Percentiles rank a stretch among this genome's conserved stretches.
Conservation (phyloP, 2,329 filamentous ascomycete genomes). For the Aplosporella prunicola region DNA sequence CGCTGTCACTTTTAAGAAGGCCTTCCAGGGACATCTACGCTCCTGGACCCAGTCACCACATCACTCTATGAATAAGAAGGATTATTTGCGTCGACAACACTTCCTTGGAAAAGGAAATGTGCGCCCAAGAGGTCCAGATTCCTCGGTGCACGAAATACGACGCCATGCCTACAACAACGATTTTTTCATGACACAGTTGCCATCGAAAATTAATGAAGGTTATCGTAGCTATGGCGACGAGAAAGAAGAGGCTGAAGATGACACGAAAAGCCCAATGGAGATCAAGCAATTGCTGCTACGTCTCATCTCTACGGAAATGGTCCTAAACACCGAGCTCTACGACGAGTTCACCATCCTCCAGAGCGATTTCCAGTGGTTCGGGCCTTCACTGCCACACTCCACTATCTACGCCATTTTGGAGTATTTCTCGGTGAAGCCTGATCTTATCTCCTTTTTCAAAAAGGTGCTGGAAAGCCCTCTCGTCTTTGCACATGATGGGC, state of each 20-base stretch:
- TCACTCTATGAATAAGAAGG: conserved; percentile 25
- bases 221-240: conserved; percentile 31
- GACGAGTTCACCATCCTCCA: conserved; percentile 45
- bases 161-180: conserved; percentile 32
- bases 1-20: conserved; percentile 38
- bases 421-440: conserved; percentile 19
- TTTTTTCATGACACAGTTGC: conserved; percentile 50
- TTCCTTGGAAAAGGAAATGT: conserved; percentile 28
- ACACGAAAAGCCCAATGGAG: conserved; percentile 33
- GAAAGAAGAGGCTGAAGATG: conserved; percentile 22
- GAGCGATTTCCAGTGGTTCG: conserved; percentile 42
- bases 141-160: conserved; percentile 19
- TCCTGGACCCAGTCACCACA: conserved; percentile 33
- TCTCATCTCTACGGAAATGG: conserved; percentile 45
- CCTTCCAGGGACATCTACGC: conserved; percentile 29
- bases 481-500: conserved; percentile 46
- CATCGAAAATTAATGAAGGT: conserved; percentile 30
- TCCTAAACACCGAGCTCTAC: conserved; percentile 40
- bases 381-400: conserved; percentile 19
- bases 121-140: conserved; percentile 17
- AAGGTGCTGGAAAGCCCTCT: conserved; percentile 46
- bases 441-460: conserved; percentile 22
- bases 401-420: conserved; percentile 21
- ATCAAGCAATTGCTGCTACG: conserved; percentile 51
- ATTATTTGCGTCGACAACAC: conserved; percentile 35